These are phyloP conservation scores for Curvularia verruculosa DNA, from an alignment of 2,329 filamentous ascomycete genomes.

Conservation along the genomic window DNA sequence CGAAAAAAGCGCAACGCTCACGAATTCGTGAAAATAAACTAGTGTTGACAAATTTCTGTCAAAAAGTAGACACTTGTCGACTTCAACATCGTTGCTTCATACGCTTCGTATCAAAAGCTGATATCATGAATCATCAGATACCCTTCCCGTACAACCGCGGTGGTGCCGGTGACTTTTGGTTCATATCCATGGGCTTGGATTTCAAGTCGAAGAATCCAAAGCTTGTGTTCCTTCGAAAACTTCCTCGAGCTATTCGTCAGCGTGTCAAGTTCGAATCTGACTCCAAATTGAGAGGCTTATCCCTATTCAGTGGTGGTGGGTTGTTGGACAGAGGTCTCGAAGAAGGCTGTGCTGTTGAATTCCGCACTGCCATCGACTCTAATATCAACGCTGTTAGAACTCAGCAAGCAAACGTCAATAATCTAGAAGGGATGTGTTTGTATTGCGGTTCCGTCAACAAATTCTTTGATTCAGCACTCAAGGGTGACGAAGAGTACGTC, in stretches of 20 bases:
- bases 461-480: conserved; percentile 63
- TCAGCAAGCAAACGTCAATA: conserved; percentile 69
- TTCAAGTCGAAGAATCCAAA: conserved; percentile 14
- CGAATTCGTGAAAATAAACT: conserved; percentile 61
- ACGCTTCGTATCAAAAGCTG: conserved; percentile 56
- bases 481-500: conserved; percentile 55
- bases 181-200: conserved; percentile 54
- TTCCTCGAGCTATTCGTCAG: conserved; percentile 49
- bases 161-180: conserved; percentile 72
- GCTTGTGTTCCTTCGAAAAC: conserved; percentile 15
- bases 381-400: conserved; percentile 69
- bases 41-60: conserved; percentile 59
- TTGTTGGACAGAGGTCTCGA: conserved; percentile 79
- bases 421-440: conserved; percentile 55
- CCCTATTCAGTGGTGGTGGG: conserved; percentile 79
- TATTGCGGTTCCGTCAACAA: conserved; percentile 77
- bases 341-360: conserved; percentile 69
- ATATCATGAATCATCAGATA: conserved; percentile 50
- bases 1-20: conserved; percentile 27
- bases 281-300: conserved; percentile 58
- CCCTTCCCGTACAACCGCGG: conserved; percentile 68
- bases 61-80: conserved; percentile 45
- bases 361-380: conserved; percentile 72
- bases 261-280: conserved; percentile 61
- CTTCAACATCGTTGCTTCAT: conserved; percentile 67